Conservation (phyloP, 768 basidiomycete species). For the Lactifluus rugatus region DNA sequence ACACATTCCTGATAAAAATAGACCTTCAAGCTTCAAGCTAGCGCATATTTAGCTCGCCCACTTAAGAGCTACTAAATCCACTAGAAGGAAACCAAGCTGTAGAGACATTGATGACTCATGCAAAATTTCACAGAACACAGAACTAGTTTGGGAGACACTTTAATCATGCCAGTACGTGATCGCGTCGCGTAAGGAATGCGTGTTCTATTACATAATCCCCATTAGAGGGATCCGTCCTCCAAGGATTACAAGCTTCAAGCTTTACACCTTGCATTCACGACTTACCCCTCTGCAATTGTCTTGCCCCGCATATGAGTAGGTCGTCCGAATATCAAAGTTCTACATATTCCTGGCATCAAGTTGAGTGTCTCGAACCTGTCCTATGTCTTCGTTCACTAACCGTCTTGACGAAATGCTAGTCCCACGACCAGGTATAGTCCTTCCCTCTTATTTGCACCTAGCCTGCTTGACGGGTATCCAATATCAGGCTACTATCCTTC, state of each 20-base stretch:
- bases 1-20: slow-evolving; percentile 5
- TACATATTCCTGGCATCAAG: slow-evolving; percentile 83
- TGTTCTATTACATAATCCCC: slow-evolving; percentile 7
- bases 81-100: neutral
- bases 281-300: neutral
- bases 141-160: too few species aligned
- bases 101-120: too few species aligned
- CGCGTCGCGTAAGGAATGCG: neutral
- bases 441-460: slow-evolving; percentile 1
- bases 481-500: slow-evolving; percentile 60
- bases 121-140: neutral
- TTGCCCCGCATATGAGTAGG: slow-evolving; percentile 2
- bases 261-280: neutral
- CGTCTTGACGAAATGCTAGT: slow-evolving; percentile 33
- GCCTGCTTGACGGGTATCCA: slow-evolving; percentile 19
- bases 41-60: neutral
- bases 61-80: neutral
- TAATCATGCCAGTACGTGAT: neutral
- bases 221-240: neutral
- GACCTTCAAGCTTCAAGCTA: neutral
- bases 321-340: slow-evolving; percentile 20
- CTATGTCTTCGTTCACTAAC: neutral
- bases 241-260: neutral
- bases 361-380: slow-evolving; percentile 27
- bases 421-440: slow-evolving; percentile 70